Evolutionary conservation across 371 early-diverging fungal species (phyloP).

Genomic region (Dichotomocladium elegans): DNA sequence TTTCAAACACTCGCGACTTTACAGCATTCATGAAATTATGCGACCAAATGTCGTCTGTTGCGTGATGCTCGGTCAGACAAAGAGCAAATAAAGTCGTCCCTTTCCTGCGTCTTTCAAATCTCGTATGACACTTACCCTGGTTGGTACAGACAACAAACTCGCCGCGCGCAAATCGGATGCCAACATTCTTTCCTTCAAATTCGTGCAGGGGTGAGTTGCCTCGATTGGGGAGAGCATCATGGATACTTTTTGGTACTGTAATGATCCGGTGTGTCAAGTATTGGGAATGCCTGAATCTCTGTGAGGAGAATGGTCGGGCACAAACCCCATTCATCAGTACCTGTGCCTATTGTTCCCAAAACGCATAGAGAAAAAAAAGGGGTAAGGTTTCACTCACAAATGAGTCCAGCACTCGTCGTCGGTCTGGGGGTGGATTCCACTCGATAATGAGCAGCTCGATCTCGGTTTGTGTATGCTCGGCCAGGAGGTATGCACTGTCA

Average conservation of each 20-base stretch:
- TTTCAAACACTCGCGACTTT: slow-evolving; percentile 32
- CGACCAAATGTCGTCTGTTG: slow-evolving; percentile 47
- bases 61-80: no score
- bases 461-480: slow-evolving; percentile 35
- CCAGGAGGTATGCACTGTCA: slow-evolving; percentile 36
- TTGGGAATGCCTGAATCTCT: slow-evolving; percentile 39
- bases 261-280: slow-evolving; percentile 41
- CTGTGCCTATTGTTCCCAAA: neutral
- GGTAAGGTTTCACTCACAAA: slow-evolving; percentile 42
- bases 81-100: no score
- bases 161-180: slow-evolving; percentile 45
- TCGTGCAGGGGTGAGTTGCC: slow-evolving; percentile 44
- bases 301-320: neutral
- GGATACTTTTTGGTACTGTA: slow-evolving; percentile 29
- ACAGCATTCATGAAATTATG: slow-evolving; percentile 43
- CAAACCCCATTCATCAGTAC: neutral
- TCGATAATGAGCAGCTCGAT: slow-evolving; percentile 42
- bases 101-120: neutral
- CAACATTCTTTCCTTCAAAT: slow-evolving; percentile 48
- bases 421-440: slow-evolving; percentile 39
- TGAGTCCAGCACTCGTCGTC: slow-evolving; percentile 30
- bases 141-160: slow-evolving; percentile 43
- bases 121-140: slow-evolving; percentile 23
- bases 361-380: neutral
- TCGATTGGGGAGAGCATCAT: slow-evolving; percentile 28